Evolutionary conservation across 495 filamentous ascomycete species (phyloP).

Genomic region (Cercophora sp.): DNA sequence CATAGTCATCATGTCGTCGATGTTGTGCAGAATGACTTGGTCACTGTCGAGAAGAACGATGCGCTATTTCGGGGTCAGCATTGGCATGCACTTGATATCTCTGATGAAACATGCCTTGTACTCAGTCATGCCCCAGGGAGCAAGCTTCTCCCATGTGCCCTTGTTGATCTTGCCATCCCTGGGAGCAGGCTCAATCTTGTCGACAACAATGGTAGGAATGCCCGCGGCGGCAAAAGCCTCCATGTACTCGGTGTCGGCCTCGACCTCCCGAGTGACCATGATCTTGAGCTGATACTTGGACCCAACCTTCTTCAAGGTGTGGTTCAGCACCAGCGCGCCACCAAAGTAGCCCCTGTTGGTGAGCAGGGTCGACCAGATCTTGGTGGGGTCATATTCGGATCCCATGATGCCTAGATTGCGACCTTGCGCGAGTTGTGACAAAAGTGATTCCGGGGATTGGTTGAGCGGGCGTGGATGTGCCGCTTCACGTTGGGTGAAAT

Average conservation of each 20-base stretch:
- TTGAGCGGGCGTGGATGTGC: too few species aligned
- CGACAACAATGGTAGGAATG: slow-evolving; percentile 38
- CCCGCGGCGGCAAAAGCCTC: slow-evolving; percentile 35
- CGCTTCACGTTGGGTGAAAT: too few species aligned
- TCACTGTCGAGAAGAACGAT: slow-evolving; percentile 40
- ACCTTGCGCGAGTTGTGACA: too few species aligned
- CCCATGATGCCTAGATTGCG: neutral
- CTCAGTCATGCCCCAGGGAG: slow-evolving; percentile 39
- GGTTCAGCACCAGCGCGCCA: slow-evolving; percentile 35
- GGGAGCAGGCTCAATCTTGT: slow-evolving; percentile 34
- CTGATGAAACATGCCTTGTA: slow-evolving; percentile 35
- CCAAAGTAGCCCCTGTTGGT: slow-evolving; percentile 39
- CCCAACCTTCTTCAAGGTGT: slow-evolving; percentile 30
- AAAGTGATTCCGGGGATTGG: too few species aligned
- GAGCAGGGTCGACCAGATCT: slow-evolving; percentile 41
- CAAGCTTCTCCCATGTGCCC: slow-evolving; percentile 42
- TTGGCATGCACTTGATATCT: too few species aligned
- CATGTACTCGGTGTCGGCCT: slow-evolving; percentile 38
- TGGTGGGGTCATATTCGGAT: slow-evolving; percentile 16
- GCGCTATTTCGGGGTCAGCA: slow-evolving; percentile 20
- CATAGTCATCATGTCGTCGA: slow-evolving; percentile 40
- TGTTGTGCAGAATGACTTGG: slow-evolving; percentile 37
- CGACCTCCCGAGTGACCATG: slow-evolving; percentile 38
- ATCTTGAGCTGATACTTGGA: slow-evolving; percentile 38
- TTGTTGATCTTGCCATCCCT: slow-evolving; percentile 37